Evolutionary conservation across 1,139 yeast genomes (phyloP), one percentile per base, ranked within the genome.

Genomic region (Diutina neorugosa): DNA sequence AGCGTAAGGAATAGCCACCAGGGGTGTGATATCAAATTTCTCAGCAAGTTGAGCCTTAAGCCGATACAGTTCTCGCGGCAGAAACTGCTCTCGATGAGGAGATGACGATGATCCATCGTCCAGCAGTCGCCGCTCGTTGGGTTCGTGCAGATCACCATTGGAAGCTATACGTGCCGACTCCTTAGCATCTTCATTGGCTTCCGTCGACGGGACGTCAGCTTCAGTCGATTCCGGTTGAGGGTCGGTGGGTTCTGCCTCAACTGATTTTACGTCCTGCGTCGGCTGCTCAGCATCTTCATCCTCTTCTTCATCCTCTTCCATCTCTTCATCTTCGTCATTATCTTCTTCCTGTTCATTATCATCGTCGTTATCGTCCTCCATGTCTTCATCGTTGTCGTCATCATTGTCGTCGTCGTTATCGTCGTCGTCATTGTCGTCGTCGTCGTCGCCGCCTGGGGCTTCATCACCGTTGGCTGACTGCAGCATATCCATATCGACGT

Each of bases 1-100:
- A 2, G 86, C 71, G 58, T 83, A 82, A 1, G 91, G 91, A 8
- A 86, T 81, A 5, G 91, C 90, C 21, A 83, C 88, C 3, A 81
- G 73, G 1, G 94, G 93, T 41, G 74, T 67, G 1, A 85, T 78
- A 54, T 81, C 86, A 57, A 80, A 81, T 2, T 71, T 68, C 1
- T 73, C 69, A 0, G 86, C 80, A 1, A 66, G 52, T 52, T 67
- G 65, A 1, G 84, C 50, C 21, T 46, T 46, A 12, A 46, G 6
- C 2, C 50, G 50, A 16, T 16, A 46, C 21, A n/a, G 50, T 8
- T 25, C n/a, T 9, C 31, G 50, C 20, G 50, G 37, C 50, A 27
- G 40, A 7, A 46, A 14, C 19, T n/a, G 20, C n/a, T 16, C 23
- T n/a, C 14, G 40, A 5, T 20, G 40, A 7, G 37, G 50, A 6